Percentiles rank a stretch among this genome's conserved stretches.
phyloP scores from a whole-genome alignment of 306 rosid genomes.

The Lathyrus aphaca region DNA sequence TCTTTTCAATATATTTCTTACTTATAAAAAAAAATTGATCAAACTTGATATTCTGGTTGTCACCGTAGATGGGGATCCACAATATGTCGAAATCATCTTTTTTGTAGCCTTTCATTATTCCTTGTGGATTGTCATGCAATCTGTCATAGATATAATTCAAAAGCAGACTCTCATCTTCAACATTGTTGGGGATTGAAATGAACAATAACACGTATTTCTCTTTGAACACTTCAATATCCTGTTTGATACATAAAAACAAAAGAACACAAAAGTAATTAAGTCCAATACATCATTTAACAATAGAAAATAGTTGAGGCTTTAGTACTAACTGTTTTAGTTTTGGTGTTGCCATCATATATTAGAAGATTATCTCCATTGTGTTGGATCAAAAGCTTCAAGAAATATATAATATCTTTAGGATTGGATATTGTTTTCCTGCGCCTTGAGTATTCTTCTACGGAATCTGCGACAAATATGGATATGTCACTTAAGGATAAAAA shows the following conservation, averaged over 20 bases:
- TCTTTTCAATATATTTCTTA: no score
- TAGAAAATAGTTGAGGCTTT: not conserved
- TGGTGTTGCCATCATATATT: conserved; percentile 38
- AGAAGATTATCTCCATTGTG: conserved; percentile 14
- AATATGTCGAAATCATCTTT: conserved; percentile 46
- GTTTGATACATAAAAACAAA: conserved; percentile 27
- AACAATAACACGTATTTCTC: conserved; percentile 39
- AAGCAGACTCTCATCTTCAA: conserved; percentile 45
- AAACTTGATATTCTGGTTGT: not conserved
- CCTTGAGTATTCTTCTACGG: conserved; percentile 24
- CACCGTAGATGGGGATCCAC: conserved; percentile 34
- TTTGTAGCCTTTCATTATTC: conserved; percentile 26
- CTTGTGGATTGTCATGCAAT: conserved; percentile 33
- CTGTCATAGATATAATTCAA: conserved; percentile 42
- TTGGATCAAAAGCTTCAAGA: conserved; percentile 42
- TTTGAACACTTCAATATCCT: conserved; percentile 38
- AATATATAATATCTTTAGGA: conserved; percentile 42
- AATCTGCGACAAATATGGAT: conserved; percentile 29
- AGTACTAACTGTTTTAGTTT: conserved; percentile 11
- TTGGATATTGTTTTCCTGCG: conserved; percentile 35
- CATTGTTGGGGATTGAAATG: conserved; percentile 38
- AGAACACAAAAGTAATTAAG: conserved; percentile 4
- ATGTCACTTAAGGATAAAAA: no score
- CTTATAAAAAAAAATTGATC: no score
- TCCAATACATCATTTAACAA: not conserved